phyloP scores from a whole-genome alignment of 179 eudicot genomes.

The Monotropa hypopitys region DNA sequence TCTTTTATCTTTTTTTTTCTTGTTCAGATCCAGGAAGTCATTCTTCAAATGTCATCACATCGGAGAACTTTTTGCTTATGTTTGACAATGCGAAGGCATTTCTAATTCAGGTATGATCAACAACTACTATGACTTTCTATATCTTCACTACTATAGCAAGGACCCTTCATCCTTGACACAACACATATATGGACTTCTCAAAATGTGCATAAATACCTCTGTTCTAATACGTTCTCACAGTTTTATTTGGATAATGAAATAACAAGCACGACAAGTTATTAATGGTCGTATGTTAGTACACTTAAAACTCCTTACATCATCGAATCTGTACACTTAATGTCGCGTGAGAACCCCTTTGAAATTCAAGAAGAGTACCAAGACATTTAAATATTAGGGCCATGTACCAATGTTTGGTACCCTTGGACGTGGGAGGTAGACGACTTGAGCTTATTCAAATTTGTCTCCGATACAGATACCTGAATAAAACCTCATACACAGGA shows the following conservation, averaged over 20 bases:
- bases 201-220: background rate
- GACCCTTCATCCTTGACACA: background rate
- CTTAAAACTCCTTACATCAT: background rate
- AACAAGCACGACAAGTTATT: background rate
- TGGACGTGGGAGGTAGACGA: background rate
- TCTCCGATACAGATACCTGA: background rate
- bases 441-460: background rate
- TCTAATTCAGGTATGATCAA: constrained; percentile 44
- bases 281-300: background rate
- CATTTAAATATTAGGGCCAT: background rate
- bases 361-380: background rate
- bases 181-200: background rate
- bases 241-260: background rate
- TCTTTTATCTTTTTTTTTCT: background rate
- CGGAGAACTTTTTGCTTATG: constrained; percentile 31
- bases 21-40: constrained; percentile 33
- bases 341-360: background rate
- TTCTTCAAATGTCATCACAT: constrained; percentile 25
- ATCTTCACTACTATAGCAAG: background rate
- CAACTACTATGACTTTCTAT: constrained; percentile 8
- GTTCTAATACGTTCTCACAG: background rate
- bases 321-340: background rate
- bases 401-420: background rate
- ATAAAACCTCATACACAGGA: background rate
- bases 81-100: constrained; percentile 33